Evolutionary conservation across 225 moss, liverwort and hornwort species (phyloP).

Genomic region (Pleurozium schreberi): DNA sequence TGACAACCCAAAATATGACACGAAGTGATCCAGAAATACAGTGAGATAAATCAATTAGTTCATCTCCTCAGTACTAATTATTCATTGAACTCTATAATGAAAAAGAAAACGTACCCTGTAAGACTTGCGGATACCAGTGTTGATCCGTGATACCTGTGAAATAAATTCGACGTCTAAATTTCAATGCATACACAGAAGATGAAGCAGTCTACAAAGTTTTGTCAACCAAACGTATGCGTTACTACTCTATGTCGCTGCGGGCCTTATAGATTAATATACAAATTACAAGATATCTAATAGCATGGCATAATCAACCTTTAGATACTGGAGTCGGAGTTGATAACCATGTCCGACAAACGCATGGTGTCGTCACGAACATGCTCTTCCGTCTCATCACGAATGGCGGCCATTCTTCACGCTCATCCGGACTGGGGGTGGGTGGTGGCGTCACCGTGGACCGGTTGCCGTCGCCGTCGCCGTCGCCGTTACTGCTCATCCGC

Average conservation of each 20-base stretch:
- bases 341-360: not conserved
- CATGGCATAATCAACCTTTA: not conserved
- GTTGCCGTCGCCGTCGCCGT: not conserved
- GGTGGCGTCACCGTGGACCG: not conserved
- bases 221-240: not conserved
- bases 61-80: not conserved
- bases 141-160: constrained; percentile 87
- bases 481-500: not conserved
- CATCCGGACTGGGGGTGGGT: not conserved
- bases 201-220: not conserved
- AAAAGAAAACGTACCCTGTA: constrained; percentile 52
- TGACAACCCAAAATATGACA: not conserved
- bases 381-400: not conserved
- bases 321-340: not conserved
- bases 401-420: not conserved
- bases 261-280: not conserved
- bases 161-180: not conserved
- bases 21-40: not conserved
- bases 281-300: not conserved
- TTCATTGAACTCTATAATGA: not conserved
- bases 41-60: not conserved
- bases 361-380: not conserved
- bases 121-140: constrained; percentile 70
- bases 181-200: not conserved
- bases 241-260: not conserved